phyloP scores from a whole-genome alignment of 345 rosid genomes.

The Lagerstroemia speciosa region DNA sequence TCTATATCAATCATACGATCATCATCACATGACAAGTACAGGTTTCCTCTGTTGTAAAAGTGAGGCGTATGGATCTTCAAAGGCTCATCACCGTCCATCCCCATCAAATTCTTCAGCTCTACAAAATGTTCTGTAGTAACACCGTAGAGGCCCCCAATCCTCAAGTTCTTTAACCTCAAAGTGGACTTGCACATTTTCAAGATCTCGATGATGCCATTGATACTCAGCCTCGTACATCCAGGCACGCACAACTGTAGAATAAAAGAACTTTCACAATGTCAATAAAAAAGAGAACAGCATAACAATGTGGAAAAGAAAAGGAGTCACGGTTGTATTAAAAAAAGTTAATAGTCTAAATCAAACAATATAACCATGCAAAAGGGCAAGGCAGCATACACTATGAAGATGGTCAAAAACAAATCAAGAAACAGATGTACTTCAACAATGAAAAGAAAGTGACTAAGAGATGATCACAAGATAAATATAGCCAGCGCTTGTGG shows the following conservation, averaged over 20 bases:
- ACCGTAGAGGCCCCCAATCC: slow-evolving; percentile 73
- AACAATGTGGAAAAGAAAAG: neutral
- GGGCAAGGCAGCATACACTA: neutral
- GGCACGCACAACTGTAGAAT: slow-evolving; percentile 67
- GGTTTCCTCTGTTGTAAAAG: slow-evolving; percentile 50
- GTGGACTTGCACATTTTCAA: slow-evolving; percentile 47
- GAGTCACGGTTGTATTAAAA: neutral
- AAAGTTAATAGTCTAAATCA: neutral
- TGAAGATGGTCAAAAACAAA: neutral
- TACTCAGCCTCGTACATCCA: slow-evolving; percentile 74
- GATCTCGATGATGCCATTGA: slow-evolving; percentile 52
- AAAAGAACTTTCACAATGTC: neutral
- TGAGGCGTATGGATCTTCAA: slow-evolving; percentile 42
- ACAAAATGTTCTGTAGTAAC: slow-evolving; percentile 55
- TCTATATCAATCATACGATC: slow-evolving; percentile 74
- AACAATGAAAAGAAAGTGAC: neutral
- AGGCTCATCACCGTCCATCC: slow-evolving; percentile 22
- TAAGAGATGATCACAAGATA: neutral
- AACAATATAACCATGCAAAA: neutral
- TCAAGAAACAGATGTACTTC: neutral
- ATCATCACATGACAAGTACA: slow-evolving; percentile 61
- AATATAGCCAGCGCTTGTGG: neutral
- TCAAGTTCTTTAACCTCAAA: slow-evolving; percentile 54
- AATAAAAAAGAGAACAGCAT: neutral
- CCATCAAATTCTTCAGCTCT: slow-evolving; percentile 52